Percentiles rank a stretch among this genome's conserved stretches.
phyloP scores from a whole-genome alignment of 2,329 filamentous ascomycete species.

The Phialophora macrospora region DNA sequence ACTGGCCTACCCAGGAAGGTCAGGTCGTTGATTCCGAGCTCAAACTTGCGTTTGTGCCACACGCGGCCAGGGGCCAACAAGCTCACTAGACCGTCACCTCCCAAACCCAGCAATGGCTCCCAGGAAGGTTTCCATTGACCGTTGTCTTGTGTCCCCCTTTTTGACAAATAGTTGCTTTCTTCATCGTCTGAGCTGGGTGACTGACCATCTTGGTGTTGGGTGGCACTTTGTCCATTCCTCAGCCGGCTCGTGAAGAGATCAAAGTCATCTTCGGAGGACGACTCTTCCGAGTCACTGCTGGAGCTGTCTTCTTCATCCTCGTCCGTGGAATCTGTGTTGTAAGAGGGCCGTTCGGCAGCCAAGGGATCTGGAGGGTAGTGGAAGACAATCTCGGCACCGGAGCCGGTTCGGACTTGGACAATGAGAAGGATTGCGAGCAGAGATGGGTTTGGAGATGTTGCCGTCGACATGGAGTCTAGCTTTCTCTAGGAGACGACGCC shows the following conservation, averaged over 20 bases:
- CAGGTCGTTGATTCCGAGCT: constrained; percentile 78
- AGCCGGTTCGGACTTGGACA: constrained; percentile 76
- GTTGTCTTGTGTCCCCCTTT: constrained; percentile 27
- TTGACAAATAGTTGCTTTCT: constrained; percentile 24
- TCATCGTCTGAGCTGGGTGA: constrained; percentile 29
- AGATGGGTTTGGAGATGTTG: constrained; percentile 59
- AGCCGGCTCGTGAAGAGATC: constrained; percentile 31
- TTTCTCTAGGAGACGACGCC: constrained; percentile 1
- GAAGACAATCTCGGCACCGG: constrained; percentile 81
- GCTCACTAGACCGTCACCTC: constrained; percentile 77
- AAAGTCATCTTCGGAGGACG: constrained; percentile 36
- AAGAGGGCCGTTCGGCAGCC: constrained; percentile 21
- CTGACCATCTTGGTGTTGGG: constrained; percentile 25
- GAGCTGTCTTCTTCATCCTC: constrained; percentile 37
- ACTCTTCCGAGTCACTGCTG: constrained; percentile 37
- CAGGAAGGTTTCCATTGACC: constrained; percentile 43
- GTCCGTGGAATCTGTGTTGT: constrained; percentile 21
- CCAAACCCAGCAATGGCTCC: constrained; percentile 73
- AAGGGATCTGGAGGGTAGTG: constrained; percentile 72
- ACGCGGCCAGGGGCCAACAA: constrained; percentile 72
- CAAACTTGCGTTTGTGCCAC: constrained; percentile 81
- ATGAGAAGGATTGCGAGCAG: constrained; percentile 74
- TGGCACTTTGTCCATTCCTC: constrained; percentile 9
- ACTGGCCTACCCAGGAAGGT: constrained; percentile 83
- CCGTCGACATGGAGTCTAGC: constrained; percentile 49